Conservation (phyloP, 2,329 filamentous ascomycete genomes). For the Scedosporium aurantiacum region DNA sequence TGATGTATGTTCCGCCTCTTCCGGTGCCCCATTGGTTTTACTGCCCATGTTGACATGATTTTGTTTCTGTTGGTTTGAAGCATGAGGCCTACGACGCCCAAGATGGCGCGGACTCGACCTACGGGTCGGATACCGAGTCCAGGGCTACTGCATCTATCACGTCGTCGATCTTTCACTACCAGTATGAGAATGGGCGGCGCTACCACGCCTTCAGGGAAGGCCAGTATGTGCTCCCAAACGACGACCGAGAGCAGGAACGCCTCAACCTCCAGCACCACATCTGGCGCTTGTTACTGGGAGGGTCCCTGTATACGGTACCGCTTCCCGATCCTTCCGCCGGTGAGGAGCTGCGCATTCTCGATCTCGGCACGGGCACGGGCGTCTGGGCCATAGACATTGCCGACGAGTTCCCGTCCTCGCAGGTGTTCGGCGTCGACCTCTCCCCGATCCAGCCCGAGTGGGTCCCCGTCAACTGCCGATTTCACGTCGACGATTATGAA, state of each 20-base stretch:
- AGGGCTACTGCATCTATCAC: slow-evolving; percentile 20
- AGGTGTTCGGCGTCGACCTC: slow-evolving; percentile 39
- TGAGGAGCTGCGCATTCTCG: slow-evolving; percentile 31
- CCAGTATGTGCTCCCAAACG: slow-evolving; percentile 34
- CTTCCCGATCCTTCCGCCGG: slow-evolving; percentile 17
- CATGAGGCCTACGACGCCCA: not conserved
- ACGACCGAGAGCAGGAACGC: slow-evolving; percentile 42
- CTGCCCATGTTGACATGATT: not conserved
- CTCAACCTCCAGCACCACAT: slow-evolving; percentile 45
- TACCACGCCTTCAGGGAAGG: slow-evolving; percentile 38
- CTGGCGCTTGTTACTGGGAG: slow-evolving; percentile 33
- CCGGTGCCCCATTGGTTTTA: not conserved
- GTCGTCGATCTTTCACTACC: slow-evolving; percentile 31
- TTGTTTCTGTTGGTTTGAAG: not conserved
- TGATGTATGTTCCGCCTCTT: not conserved
- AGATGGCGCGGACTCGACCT: not conserved
- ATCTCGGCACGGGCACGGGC: slow-evolving; percentile 50
- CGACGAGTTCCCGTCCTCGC: slow-evolving; percentile 27
- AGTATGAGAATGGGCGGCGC: slow-evolving; percentile 35
- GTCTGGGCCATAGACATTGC: slow-evolving; percentile 41
- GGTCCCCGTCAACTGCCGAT: slow-evolving; percentile 51
- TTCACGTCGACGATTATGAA: slow-evolving; percentile 55
- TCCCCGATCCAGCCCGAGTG: slow-evolving; percentile 47
- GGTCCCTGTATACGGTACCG: slow-evolving; percentile 33
- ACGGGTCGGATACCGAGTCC: not conserved